Base-by-base conservation (phyloP, 2,329 filamentous ascomycete genomes). In the Scedosporium boydii region DNA sequence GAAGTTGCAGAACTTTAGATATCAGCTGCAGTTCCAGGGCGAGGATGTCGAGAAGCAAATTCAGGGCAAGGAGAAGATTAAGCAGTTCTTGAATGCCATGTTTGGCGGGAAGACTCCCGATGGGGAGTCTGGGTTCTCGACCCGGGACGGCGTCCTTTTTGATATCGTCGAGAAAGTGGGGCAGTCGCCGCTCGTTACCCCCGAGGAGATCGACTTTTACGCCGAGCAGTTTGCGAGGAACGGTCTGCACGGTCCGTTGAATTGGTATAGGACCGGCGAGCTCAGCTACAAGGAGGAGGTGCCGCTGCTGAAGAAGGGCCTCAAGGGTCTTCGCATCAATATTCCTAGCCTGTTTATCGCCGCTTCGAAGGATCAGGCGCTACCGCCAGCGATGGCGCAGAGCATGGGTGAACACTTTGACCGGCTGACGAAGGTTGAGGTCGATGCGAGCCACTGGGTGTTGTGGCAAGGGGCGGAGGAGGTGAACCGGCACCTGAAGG, bases 221-320 rank as follows among this genome's bases (percentile, higher is more conserved):
- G 85, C 85, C 18, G 75, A 83, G 34, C 81, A 92, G 75, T 96
- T 87, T 74, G 74, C 78, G n/a, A 81, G 83, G 51, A 83, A 87
- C 70, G 91, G 91, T 56, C 74, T 98, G 66, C 84, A 87, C 66
- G 91, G 91, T 0, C 90, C 91, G 16, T 78, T 91, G 64, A 95
- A 93, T 75, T 97, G 91, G 90, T 99, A 99, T 76, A 86, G 92
- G 53, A 89, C 84, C 2, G 79, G 84, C 21, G 77, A 83, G 72
- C 73, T 87, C 66, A 96, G 96, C 74, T 89, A 80, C 71, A 82
- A 90, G 48, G 91, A 97, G 66, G 95, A 97, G 70, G 67, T 73
- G 58, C 72, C 78, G 51, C 77, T 90, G 48, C 78, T 85, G 60
- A 23, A 26, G 78, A 83, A 60, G 81, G 60, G 87, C 53, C 85